Evolutionary conservation across 2,329 filamentous ascomycete species (phyloP).

Genomic region (Drechslerella dactyloides): DNA sequence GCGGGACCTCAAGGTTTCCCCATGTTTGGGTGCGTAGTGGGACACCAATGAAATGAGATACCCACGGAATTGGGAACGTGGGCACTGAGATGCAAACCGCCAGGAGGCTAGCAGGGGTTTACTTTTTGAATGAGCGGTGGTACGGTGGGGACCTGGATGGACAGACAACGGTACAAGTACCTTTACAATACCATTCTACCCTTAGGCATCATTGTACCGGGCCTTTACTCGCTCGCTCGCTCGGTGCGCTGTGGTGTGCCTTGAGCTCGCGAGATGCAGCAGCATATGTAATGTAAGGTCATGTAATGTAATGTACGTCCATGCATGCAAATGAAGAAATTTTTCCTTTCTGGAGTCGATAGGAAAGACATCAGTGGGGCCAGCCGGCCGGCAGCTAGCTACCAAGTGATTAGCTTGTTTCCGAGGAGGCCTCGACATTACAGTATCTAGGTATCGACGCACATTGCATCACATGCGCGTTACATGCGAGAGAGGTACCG

Average conservation of each 20-base stretch:
- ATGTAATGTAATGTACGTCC: conserved; percentile 3
- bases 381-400: background rate
- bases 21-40: conserved; percentile 45
- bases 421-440: too few relatives aligned
- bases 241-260: background rate
- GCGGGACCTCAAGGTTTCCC: conserved; percentile 49
- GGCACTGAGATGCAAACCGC: conserved; percentile 36
- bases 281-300: conserved; percentile 6
- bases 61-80: conserved; percentile 50
- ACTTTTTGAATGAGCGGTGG: too few relatives aligned
- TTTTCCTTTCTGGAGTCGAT: conserved; percentile 15
- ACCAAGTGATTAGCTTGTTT: too few relatives aligned
- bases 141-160: conserved; percentile 19
- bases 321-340: conserved; percentile 9
- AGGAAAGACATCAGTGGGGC: conserved; percentile 1
- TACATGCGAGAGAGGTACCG: too few relatives aligned
- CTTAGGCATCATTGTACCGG: conserved; percentile 22
- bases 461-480: too few relatives aligned
- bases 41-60: conserved; percentile 42
- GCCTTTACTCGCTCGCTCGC: conserved; percentile 14
- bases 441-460: too few relatives aligned
- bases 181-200: background rate
- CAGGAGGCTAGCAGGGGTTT: conserved; percentile 13
- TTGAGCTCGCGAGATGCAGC: conserved; percentile 45
- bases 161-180: conserved; percentile 17